Conservation (phyloP, 306 rosid species). For the cucumber (Cucumis sativus) region DNA sequence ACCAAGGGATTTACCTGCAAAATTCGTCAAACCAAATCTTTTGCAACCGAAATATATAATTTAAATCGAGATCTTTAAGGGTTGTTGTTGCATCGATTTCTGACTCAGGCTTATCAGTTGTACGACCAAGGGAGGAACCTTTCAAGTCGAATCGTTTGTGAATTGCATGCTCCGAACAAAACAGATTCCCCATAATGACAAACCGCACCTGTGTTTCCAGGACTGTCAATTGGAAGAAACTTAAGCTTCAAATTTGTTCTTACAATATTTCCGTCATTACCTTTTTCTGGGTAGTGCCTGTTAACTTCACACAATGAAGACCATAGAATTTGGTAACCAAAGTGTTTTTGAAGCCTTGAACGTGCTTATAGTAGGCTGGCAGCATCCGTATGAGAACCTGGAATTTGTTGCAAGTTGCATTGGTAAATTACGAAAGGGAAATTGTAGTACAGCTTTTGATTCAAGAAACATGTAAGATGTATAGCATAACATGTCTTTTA, state of each 20-base stretch:
- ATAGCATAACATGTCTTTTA: background rate
- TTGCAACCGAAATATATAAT: slow-evolving; percentile 69
- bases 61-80: slow-evolving; percentile 88
- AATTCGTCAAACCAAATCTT: slow-evolving; percentile 79
- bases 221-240: slow-evolving; percentile 6
- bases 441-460: background rate
- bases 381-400: slow-evolving; percentile 90
- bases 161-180: slow-evolving; percentile 57
- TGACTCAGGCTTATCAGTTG: slow-evolving; percentile 57
- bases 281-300: slow-evolving; percentile 64
- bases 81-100: slow-evolving; percentile 80
- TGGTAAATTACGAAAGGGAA: background rate
- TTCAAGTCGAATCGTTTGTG: slow-evolving; percentile 84
- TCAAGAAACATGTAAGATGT: background rate
- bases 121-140: slow-evolving; percentile 91
- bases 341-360: slow-evolving; percentile 72
- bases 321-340: slow-evolving; percentile 83
- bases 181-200: slow-evolving; percentile 91
- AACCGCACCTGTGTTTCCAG: slow-evolving; percentile 66
- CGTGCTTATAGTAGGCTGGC: slow-evolving; percentile 83
- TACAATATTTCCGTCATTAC: slow-evolving; percentile 26
- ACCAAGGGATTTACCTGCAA: slow-evolving; percentile 39
- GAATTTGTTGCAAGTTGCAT: slow-evolving; percentile 9
- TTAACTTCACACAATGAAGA: slow-evolving; percentile 74
- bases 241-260: background rate